Conservation (phyloP, 192 early-diverging fungal species). For the Diversispora epigaea region DNA sequence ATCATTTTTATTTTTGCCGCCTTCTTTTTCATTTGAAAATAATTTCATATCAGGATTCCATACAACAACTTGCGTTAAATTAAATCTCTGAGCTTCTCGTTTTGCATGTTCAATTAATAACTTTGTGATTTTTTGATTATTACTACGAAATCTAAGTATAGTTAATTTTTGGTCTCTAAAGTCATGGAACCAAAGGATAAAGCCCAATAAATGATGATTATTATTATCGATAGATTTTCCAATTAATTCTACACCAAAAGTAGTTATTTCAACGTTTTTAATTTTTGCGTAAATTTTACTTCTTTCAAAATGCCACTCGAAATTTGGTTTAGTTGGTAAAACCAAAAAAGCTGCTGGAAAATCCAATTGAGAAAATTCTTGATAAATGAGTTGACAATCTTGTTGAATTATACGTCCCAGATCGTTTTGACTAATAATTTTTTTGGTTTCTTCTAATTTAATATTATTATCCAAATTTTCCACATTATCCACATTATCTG, state of each 20-base stretch:
- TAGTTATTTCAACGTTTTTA: background rate
- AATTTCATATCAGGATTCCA: conserved; percentile 25
- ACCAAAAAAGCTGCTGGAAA: background rate
- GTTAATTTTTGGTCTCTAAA: background rate
- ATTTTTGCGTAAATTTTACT: background rate
- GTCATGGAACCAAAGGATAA: conserved; percentile 14
- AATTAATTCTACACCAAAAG: background rate
- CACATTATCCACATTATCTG: background rate
- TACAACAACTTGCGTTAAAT: conserved; percentile 7
- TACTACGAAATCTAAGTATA: conserved; percentile 16
- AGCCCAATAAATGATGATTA: background rate
- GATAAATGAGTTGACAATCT: conserved; percentile 9
- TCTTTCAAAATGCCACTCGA: conserved; percentile 7
- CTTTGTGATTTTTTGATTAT: background rate
- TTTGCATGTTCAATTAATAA: conserved; percentile 9
- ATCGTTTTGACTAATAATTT: background rate
- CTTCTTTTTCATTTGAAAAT: background rate
- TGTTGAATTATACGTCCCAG: background rate
- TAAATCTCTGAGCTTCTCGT: background rate
- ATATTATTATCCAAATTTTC: no score
- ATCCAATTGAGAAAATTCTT: background rate
- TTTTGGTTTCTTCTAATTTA: no score
- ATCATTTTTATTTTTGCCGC: background rate
- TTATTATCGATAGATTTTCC: background rate
- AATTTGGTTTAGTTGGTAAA: background rate